phyloP scores from a whole-genome alignment of 179 eudicot species.

The Actinidia chinensis region DNA sequence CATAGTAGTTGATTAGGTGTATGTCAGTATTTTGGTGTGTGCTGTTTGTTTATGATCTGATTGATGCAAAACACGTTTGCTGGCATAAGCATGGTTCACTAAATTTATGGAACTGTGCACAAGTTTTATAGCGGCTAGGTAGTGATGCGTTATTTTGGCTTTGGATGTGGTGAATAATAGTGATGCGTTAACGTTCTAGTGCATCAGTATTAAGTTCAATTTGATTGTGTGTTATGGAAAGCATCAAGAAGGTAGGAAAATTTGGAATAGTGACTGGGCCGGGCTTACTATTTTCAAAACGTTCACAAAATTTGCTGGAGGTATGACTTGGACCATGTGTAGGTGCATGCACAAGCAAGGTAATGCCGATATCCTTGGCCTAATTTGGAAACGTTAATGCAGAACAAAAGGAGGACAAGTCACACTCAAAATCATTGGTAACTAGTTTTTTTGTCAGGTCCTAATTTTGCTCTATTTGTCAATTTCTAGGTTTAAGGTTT shows the following conservation, averaged over 20 bases:
- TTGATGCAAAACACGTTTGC: not conserved
- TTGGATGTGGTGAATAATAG: not conserved
- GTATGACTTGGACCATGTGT: not conserved
- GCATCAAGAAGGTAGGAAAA: not conserved
- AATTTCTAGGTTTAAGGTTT: constrained; percentile 13
- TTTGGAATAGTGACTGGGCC: not conserved
- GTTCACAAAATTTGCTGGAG: not conserved
- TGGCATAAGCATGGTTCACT: not conserved
- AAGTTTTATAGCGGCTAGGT: not conserved
- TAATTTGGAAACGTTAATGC: not conserved
- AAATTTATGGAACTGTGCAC: not conserved
- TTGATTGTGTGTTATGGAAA: not conserved
- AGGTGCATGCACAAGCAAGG: not conserved
- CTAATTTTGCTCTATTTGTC: not conserved
- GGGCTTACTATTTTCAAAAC: not conserved
- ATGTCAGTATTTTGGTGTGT: not conserved
- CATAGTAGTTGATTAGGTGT: too few relatives aligned
- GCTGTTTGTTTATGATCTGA: not conserved
- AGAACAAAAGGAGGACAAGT: not conserved
- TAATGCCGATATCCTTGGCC: not conserved
- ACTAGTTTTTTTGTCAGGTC: not conserved
- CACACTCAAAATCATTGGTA: constrained; percentile 42
- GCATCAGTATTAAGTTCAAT: not conserved
- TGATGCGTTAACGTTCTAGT: not conserved
- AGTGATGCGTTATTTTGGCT: not conserved